Percentiles rank a stretch among this genome's conserved stretches.
These are phyloP conservation scores for Balakata baccata DNA, from an alignment of 345 rosid species.

Conservation along the genomic window DNA sequence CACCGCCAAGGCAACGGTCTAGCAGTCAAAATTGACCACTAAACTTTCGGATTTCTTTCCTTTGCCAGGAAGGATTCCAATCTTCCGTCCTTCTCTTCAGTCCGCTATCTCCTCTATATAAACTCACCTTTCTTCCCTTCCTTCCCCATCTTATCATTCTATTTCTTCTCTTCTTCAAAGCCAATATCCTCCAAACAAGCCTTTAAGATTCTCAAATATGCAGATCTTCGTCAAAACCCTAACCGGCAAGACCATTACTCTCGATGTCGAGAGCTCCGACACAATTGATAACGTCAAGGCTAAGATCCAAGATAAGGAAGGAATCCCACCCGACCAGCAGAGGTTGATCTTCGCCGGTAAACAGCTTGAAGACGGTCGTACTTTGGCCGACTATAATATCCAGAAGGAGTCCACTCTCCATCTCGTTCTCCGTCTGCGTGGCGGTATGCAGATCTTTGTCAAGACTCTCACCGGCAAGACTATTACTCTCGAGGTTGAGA, in stretches of 20 bases:
- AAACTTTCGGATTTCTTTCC: too few relatives aligned
- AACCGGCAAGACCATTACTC: not conserved
- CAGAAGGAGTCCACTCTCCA: slow-evolving; percentile 1
- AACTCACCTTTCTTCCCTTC: too few relatives aligned
- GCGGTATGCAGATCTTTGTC: too few relatives aligned
- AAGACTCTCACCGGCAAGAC: too few relatives aligned
- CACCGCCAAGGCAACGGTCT: too few relatives aligned
- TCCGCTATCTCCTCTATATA: too few relatives aligned
- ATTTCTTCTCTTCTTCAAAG: too few relatives aligned
- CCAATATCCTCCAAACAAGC: not conserved
- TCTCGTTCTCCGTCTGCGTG: not conserved
- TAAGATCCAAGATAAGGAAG: slow-evolving; percentile 5
- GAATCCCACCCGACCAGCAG: not conserved
- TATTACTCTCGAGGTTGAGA: too few relatives aligned
- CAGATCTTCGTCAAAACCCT: slow-evolving; percentile 3
- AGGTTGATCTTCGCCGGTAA: not conserved
- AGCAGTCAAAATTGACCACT: too few relatives aligned
- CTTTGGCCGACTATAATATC: not conserved
- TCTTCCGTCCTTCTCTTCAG: too few relatives aligned
- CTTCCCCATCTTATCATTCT: too few relatives aligned
- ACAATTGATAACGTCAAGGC: not conserved
- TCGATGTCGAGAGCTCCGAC: slow-evolving; percentile 1
- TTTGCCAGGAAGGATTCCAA: too few relatives aligned
- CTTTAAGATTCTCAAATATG: not conserved
- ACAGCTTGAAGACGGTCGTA: not conserved